These are phyloP conservation scores for Colletotrichum sp. DNA, from an alignment of 2,329 filamentous ascomycete species.

Conservation along the genomic window DNA sequence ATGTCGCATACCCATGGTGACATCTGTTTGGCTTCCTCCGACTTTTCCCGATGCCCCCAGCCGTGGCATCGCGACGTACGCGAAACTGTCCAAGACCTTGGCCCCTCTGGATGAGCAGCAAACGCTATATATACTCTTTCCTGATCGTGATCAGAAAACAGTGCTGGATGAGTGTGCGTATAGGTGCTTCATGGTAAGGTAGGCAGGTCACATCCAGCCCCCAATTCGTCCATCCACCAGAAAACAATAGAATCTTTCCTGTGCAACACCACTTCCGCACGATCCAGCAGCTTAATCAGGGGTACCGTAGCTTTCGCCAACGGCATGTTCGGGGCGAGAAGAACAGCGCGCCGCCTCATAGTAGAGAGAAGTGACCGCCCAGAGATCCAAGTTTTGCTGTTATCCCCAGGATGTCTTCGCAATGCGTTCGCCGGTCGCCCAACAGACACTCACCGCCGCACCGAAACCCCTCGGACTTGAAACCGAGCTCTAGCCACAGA, in stretches of 20 bases:
- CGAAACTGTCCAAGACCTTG: constrained; percentile 3
- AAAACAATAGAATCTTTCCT: not conserved
- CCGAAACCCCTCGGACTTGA: constrained; percentile 7
- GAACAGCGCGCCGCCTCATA: not conserved
- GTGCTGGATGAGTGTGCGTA: not conserved
- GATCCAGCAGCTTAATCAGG: not conserved
- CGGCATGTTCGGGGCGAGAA: not conserved
- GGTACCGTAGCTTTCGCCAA: not conserved
- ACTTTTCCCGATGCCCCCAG: not conserved
- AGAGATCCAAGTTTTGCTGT: not conserved
- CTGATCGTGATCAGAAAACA: not conserved
- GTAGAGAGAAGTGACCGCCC: not conserved
- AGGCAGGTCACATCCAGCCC: not conserved
- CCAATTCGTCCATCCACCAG: not conserved
- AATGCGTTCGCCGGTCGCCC: not conserved
- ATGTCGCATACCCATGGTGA: not conserved
- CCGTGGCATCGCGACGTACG: not conserved
- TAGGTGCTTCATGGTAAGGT: not conserved
- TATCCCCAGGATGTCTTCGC: not conserved
- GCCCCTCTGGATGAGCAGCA: not conserved
- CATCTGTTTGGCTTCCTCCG: not conserved
- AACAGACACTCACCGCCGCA: not conserved
- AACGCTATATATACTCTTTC: not conserved
- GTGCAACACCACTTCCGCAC: not conserved
- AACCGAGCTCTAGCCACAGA: constrained; percentile 14